Conservation (phyloP, 2,329 filamentous ascomycete genomes). For the Lasiodiplodia gonubiensis region DNA sequence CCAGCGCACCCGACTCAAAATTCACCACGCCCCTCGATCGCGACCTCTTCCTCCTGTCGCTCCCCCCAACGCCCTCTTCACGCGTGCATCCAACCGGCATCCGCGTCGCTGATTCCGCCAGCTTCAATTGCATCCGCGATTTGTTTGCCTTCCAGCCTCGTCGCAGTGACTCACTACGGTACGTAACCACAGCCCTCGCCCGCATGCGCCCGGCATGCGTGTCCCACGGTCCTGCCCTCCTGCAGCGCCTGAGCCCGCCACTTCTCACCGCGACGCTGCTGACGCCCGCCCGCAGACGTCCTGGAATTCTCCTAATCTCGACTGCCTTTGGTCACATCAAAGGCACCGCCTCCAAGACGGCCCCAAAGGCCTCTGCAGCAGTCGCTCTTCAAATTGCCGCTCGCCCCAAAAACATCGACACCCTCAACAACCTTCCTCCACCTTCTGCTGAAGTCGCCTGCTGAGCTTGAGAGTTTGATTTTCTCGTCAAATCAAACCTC, state of each 20-base stretch:
- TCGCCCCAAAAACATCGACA: slow-evolving; percentile 52
- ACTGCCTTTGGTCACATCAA: slow-evolving; percentile 50
- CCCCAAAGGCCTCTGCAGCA: slow-evolving; percentile 48
- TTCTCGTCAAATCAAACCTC: slow-evolving; percentile 50
- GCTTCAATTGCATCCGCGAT: slow-evolving; percentile 16
- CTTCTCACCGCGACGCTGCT: slow-evolving; percentile 9
- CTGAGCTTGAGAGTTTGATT: slow-evolving; percentile 50
- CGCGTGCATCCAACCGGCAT: neutral
- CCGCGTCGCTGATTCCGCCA: neutral
- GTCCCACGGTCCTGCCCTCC: neutral
- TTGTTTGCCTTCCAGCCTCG: slow-evolving; percentile 5
- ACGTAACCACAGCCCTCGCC: slow-evolving; percentile 5
- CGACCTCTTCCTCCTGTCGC: slow-evolving; percentile 5
- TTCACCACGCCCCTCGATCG: slow-evolving; percentile 26
- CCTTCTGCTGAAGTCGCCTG: slow-evolving; percentile 45
- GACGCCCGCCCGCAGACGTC: slow-evolving; percentile 11
- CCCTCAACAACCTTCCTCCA: slow-evolving; percentile 57
- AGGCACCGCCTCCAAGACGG: slow-evolving; percentile 52
- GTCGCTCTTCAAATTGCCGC: slow-evolving; percentile 56
- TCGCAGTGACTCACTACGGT: slow-evolving; percentile 28
- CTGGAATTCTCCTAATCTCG: slow-evolving; percentile 10
- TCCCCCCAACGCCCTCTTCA: slow-evolving; percentile 5
- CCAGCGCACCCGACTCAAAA: slow-evolving; percentile 28
- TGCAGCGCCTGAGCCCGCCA: slow-evolving; percentile 13
- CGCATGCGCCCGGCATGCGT: neutral